Percentiles rank a stretch among this genome's conserved stretches.
These are phyloP conservation scores for Cenococcum geophilum DNA, from an alignment of 495 filamentous ascomycete species.

Conservation along the genomic window DNA sequence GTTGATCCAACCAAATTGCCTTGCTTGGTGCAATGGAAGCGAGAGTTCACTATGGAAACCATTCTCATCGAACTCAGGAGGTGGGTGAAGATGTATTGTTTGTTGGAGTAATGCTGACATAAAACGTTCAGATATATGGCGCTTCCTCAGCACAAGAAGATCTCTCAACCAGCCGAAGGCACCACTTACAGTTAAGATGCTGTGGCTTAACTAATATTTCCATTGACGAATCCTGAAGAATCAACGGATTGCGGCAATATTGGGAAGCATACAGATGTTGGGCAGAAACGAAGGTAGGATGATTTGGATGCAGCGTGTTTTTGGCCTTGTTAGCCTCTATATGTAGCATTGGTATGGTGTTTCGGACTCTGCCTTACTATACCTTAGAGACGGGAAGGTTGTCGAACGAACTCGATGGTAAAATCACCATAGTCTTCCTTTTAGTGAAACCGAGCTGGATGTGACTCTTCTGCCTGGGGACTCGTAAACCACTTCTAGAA, in stretches of 20 bases:
- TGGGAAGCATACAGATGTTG: not conserved
- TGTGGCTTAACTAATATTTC: not conserved
- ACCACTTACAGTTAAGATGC: conserved; percentile 49
- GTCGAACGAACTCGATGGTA: not conserved
- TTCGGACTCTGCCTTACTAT: conserved; percentile 10
- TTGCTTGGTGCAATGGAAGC: conserved; percentile 80
- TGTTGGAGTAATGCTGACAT: conserved; percentile 18
- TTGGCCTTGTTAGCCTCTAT: conserved; percentile 6
- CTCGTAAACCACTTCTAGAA: not conserved
- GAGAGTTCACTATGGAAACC: conserved; percentile 87
- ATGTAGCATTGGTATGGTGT: conserved; percentile 26
- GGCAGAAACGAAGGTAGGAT: not conserved
- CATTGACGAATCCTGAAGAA: not conserved
- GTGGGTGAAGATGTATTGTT: conserved; percentile 39
- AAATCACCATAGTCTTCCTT: not conserved
- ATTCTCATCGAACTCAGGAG: conserved; percentile 84
- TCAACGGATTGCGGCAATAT: not conserved
- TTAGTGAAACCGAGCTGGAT: not conserved
- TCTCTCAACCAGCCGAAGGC: conserved; percentile 88
- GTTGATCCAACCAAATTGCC: conserved; percentile 79
- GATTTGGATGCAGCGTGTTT: conserved; percentile 7
- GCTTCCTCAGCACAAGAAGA: conserved; percentile 85
- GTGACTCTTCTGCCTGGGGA: not conserved
- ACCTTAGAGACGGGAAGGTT: conserved; percentile 10
- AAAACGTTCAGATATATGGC: conserved; percentile 73